Percentiles rank a stretch among this genome's conserved stretches.
phyloP scores from a whole-genome alignment of 164 flowering plant genomes.

The Stephania yunnanensis region DNA sequence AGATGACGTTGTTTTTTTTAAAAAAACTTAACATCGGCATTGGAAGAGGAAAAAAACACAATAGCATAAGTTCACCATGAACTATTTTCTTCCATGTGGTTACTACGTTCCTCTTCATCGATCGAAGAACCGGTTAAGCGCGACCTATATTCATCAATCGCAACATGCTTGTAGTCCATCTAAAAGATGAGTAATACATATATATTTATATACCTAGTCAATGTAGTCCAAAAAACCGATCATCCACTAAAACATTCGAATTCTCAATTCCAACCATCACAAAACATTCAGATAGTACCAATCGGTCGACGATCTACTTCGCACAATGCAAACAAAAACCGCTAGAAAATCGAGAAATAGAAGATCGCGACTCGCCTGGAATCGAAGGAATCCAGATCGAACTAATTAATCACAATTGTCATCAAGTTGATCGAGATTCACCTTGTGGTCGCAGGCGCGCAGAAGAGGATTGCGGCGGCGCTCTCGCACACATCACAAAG shows the following conservation, averaged over 20 bases:
- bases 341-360: neutral
- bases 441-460: conserved; percentile 68
- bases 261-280: neutral
- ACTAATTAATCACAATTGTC: neutral
- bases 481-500: conserved; percentile 77
- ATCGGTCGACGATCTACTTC: no score
- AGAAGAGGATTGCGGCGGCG: conserved; percentile 66
- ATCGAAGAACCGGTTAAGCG: no score
- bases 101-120: no score
- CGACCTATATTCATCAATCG: no score
- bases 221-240: neutral
- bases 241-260: neutral
- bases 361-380: neutral
- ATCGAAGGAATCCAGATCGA: no score
- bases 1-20: no score
- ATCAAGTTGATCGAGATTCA: conserved; percentile 10
- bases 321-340: no score
- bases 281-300: neutral
- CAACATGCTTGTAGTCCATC: no score
- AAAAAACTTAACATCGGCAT: no score
- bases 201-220: no score
- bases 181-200: neutral
- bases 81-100: no score
- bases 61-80: neutral
- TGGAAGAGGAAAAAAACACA: neutral